These are phyloP conservation scores for Neurospora tetraspora DNA, from an alignment of 495 filamentous ascomycete genomes.

Conservation along the genomic window DNA sequence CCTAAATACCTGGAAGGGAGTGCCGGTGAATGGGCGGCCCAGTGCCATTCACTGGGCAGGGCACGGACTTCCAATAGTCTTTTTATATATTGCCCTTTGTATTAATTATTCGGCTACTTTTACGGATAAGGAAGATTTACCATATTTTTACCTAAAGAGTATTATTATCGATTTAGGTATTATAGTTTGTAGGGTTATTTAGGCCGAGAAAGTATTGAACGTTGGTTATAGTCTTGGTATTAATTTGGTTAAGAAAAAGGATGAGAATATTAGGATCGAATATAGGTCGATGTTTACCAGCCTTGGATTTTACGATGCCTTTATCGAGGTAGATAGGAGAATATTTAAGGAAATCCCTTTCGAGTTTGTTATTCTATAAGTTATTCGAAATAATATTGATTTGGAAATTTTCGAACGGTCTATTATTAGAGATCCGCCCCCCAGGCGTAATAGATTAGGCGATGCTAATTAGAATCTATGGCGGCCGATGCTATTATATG, in stretches of 20 bases:
- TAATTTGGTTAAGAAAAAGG: neutral
- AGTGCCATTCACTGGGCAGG: no score
- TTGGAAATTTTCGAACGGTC: neutral
- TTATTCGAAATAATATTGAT: neutral
- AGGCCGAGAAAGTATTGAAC: neutral
- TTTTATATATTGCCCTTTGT: neutral
- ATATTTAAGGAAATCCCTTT: neutral
- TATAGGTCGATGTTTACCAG: neutral
- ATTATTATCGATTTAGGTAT: neutral
- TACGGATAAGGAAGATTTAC: neutral
- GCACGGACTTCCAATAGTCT: no score
- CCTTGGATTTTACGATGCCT: neutral
- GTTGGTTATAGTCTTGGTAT: neutral
- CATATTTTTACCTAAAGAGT: neutral
- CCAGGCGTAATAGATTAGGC: no score
- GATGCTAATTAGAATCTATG: neutral
- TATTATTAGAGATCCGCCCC: neutral
- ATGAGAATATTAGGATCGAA: neutral
- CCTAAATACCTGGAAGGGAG: no score
- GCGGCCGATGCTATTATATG: neutral
- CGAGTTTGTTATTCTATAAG: neutral
- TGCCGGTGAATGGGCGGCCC: no score
- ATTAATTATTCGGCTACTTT: neutral
- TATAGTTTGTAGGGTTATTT: neutral
- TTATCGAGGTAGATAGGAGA: neutral